These are phyloP conservation scores for Teratosphaeria destructans DNA, from an alignment of 2,329 filamentous ascomycete species.

Conservation along the genomic window DNA sequence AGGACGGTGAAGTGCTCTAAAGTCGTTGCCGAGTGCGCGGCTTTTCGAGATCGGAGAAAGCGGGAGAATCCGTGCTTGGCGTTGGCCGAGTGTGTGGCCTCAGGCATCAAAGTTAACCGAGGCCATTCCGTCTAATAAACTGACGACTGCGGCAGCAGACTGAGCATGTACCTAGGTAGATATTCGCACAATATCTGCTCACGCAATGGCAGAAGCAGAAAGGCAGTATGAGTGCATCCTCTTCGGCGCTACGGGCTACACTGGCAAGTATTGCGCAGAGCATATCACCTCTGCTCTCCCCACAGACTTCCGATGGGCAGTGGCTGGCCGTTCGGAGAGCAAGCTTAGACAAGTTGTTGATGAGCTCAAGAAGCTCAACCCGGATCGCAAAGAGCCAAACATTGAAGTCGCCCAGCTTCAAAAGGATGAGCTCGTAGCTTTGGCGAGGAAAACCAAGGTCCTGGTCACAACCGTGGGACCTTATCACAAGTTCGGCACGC, in stretches of 20 bases:
- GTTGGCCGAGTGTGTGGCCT: not conserved
- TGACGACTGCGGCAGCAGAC: not conserved
- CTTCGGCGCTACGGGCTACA: constrained; percentile 69
- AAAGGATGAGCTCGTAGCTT: constrained; percentile 37
- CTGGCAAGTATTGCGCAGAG: constrained; percentile 65
- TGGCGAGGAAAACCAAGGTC: constrained; percentile 47
- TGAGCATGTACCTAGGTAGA: not conserved
- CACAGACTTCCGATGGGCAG: constrained; percentile 73
- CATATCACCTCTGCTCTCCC: constrained; percentile 62
- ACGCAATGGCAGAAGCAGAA: constrained; percentile 28
- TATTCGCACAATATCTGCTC: not conserved
- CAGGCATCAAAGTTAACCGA: not conserved
- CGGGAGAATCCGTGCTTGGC: not conserved
- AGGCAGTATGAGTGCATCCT: constrained; percentile 56
- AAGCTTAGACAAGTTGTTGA: constrained; percentile 63
- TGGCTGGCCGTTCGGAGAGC: constrained; percentile 68
- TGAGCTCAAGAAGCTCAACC: constrained; percentile 55
- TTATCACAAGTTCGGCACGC: constrained; percentile 54
- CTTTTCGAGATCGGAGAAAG: not conserved
- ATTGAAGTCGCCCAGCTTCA: constrained; percentile 39
- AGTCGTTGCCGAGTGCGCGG: not conserved
- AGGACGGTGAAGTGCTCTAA: not conserved
- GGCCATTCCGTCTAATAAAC: not conserved
- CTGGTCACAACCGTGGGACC: constrained; percentile 54
- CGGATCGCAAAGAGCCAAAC: constrained; percentile 63